Base-by-base conservation (phyloP, 2,329 filamentous ascomycete species). In the Fusarium citri region DNA sequence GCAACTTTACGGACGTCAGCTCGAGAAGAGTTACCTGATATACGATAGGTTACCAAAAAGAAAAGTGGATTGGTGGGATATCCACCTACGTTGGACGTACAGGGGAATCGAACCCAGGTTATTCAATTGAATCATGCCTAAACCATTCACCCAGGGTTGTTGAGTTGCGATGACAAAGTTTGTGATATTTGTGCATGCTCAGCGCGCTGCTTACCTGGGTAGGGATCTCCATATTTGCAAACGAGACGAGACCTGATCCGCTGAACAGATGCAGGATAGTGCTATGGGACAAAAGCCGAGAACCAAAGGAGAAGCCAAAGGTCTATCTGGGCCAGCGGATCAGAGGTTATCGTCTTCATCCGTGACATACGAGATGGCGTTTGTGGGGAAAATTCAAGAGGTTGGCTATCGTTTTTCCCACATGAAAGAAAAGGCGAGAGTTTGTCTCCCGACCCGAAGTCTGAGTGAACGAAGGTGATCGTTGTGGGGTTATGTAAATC, bases 61-160 rank as follows among this genome's bases (percentile, higher is more conserved):
- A 40, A 51, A 30, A 46, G 34, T 45, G 57, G 18, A 30, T 31
- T 43, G 26, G 25, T 64, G 67, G 71, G 51, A 34, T 59, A 71
- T 65, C 61, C 64, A 72, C 50, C 69, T 25, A 8, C 9, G 1
- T 42, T 73, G 70, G 72, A 73, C 59, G 68, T 69, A 74, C 69
- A 72, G 40, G 43, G 37, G 30, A 25, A 55, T 54, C 25, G 48
- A 66, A 66, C 26, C 37, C 64, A 37, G 6, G 10, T 37, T n/a
- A n/a, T n/a, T 37, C 10, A 37, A 37, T 37, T 37, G 10, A 37
- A 37, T 37, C 34, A n/a, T 37, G 18, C 18, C 72, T 72, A 74
- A 75, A 72, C 71, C 69, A 75, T 74, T 75, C 72, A 71, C 72
- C 72, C 71, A 31, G 45, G 50, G 58, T 60, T 67, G 30, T 50